Base-by-base conservation (phyloP, 371 early-diverging fungal genomes). In the Mortierella sp. region DNA sequence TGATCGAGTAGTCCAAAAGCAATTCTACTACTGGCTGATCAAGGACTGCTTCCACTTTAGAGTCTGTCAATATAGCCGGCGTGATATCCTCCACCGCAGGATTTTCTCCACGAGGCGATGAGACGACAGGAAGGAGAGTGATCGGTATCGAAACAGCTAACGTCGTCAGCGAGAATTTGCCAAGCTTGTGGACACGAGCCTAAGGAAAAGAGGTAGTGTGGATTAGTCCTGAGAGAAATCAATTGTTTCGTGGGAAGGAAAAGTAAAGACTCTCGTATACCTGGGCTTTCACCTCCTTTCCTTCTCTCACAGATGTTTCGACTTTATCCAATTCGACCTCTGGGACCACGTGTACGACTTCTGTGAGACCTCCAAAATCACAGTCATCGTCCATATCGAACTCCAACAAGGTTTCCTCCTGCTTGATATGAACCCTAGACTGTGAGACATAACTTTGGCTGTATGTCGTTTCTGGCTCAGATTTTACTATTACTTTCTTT, bases 321-420 rank as follows among this genome's bases (percentile, higher is more conserved):
- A 81, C 76, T 22, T 63, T 47, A 15, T 72, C 63, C 66, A 81
- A 53, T 1, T 62, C 69, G 1, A 81, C 80, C 13, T 71, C 60
- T 0, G 73, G 76, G 3, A 72, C 38, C 36, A 47, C 33, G 15
- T 43, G 45, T 6, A 40, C 43, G 0, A 59, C 55, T 33, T 68
- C 69, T 10, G 28, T 22, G 2, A 81, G 32, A 1, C 70, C 70
- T 6, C 69, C 75, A 61, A 69, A 69, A 28, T 76, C 82, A 16
- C 58, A 76, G 19, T 72, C 76, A 40, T 76, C 76, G 32, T 81
- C 76, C 69, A 72, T 76, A 24, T 81, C 82, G 41, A 76, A 72
- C 61, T 76, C 76, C 41, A 76, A 16, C 33, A 81, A 22, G 1
- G 72, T 69, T 36, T 69, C 72, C 33, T 81, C 82, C 15, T 69